Conservation (phyloP, 208 protist species). For the Acanthamoeba royreba region DNA sequence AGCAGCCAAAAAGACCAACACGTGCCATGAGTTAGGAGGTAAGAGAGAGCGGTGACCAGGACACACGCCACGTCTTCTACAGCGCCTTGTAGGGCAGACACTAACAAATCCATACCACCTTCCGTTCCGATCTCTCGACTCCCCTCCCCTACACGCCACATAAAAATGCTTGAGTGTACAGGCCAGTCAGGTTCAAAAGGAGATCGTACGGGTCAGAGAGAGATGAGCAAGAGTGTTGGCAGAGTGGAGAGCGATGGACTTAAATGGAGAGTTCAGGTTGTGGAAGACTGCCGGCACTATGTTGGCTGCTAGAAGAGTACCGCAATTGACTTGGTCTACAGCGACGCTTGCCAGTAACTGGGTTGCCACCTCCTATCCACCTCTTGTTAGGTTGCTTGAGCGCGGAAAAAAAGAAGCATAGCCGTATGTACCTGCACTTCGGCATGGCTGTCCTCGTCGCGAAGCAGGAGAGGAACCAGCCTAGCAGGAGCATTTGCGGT, state of each 20-base stretch:
- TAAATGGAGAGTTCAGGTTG: background rate
- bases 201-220: background rate
- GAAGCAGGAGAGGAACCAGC: background rate
- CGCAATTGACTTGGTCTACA: no score
- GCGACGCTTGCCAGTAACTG: no score
- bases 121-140: background rate
- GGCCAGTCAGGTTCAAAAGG: no score
- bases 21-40: background rate
- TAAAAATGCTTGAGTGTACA: no score
- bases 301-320: no score
- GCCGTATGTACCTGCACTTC: background rate
- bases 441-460: background rate
- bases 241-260: background rate
- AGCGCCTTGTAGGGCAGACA: background rate
- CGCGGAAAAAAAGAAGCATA: no score
- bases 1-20: background rate
- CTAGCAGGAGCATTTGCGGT: background rate
- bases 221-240: background rate
- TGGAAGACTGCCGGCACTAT: background rate
- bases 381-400: no score
- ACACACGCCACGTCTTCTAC: background rate
- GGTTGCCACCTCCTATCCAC: no score
- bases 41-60: background rate
- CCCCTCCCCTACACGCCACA: background rate
- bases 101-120: background rate